phyloP scores from a whole-genome alignment of 768 basidiomycete genomes.

The Mycena metata region DNA sequence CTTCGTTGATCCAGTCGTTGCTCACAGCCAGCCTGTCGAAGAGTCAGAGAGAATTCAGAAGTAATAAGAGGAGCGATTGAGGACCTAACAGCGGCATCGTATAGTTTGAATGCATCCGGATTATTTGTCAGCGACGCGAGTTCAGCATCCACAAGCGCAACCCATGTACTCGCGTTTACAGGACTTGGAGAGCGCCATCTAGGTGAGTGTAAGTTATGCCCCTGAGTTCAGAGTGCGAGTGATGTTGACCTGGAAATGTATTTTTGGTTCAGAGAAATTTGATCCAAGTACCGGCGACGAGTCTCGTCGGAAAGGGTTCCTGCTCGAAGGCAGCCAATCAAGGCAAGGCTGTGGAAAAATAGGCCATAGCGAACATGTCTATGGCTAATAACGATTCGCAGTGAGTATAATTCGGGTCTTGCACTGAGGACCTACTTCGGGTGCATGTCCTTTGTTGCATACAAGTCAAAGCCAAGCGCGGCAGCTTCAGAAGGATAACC shows the following conservation, averaged over 20 bases:
- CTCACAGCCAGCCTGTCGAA: slow-evolving; percentile 68
- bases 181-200: slow-evolving; percentile 82
- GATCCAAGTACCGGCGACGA: slow-evolving; percentile 61
- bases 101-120: slow-evolving; percentile 72
- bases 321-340: slow-evolving; percentile 71
- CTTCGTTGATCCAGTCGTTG: slow-evolving; percentile 80
- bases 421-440: slow-evolving; percentile 69
- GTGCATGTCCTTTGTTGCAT: slow-evolving; percentile 67
- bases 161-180: slow-evolving; percentile 77
- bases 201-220: slow-evolving; percentile 17
- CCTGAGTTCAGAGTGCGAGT: neutral
- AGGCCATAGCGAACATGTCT: slow-evolving; percentile 76
- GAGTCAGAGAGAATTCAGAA: neutral
- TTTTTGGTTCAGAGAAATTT: slow-evolving; percentile 71
- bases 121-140: slow-evolving; percentile 69
- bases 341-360: slow-evolving; percentile 78
- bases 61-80: slow-evolving; percentile 29
- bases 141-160: slow-evolving; percentile 80
- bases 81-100: slow-evolving; percentile 78
- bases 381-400: slow-evolving; percentile 57
- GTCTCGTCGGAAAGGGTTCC: slow-evolving; percentile 53
- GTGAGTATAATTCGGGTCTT: neutral
- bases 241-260: slow-evolving; percentile 68
- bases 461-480: slow-evolving; percentile 72
- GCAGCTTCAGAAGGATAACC: slow-evolving; percentile 74